Evolutionary conservation across 306 rosid genomes (phyloP).

Genomic region (Fragaria nilgerrensis): DNA sequence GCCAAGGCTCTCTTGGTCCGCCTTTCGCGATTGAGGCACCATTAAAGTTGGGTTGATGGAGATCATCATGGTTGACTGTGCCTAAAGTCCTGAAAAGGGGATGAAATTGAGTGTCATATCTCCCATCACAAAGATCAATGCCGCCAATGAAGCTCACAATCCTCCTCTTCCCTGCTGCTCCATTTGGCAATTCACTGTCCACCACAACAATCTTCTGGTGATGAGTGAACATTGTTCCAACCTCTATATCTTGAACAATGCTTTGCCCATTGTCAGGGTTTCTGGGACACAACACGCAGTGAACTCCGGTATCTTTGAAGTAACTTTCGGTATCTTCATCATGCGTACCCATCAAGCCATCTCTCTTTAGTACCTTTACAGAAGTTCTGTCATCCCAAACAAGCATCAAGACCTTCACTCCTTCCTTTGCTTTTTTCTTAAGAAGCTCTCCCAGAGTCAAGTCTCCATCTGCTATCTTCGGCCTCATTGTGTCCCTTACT

Average conservation of each 20-base stretch:
- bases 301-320: slow-evolving; percentile 36
- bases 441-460: slow-evolving; percentile 49
- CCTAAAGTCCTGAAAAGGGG: slow-evolving; percentile 38
- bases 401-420: slow-evolving; percentile 47
- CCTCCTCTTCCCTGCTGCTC: slow-evolving; percentile 32
- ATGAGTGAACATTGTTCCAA: slow-evolving; percentile 50
- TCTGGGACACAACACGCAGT: slow-evolving; percentile 45
- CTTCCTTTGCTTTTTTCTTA: slow-evolving; percentile 44
- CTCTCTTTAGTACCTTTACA: slow-evolving; percentile 36
- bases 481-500: slow-evolving; percentile 34
- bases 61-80: slow-evolving; percentile 34
- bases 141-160: slow-evolving; percentile 52
- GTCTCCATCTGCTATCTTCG: slow-evolving; percentile 29
- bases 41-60: slow-evolving; percentile 40
- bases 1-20: slow-evolving; percentile 63
- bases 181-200: slow-evolving; percentile 27
- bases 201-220: slow-evolving; percentile 55
- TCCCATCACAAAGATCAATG: slow-evolving; percentile 57
- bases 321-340: slow-evolving; percentile 45
- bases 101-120: slow-evolving; percentile 53
- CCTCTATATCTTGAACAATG: slow-evolving; percentile 29
- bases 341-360: slow-evolving; percentile 55
- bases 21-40: slow-evolving; percentile 39
- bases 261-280: slow-evolving; percentile 35
- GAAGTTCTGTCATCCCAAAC: slow-evolving; percentile 61